These are phyloP conservation scores for Blastocystis hominis DNA, from an alignment of 352 stramenopile species.

Conservation along the genomic window DNA sequence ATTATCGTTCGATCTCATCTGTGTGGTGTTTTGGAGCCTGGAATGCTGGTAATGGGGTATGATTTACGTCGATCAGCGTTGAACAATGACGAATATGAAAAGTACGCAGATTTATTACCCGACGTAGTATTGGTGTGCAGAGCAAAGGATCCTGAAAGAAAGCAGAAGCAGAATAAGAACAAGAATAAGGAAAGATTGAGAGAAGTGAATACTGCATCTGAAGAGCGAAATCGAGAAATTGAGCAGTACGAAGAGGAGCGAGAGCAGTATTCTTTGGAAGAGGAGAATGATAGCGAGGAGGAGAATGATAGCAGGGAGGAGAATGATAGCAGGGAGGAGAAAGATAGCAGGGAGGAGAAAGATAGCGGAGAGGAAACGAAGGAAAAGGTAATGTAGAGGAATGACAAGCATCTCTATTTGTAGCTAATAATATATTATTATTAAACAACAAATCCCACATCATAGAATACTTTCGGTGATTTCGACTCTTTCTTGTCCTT, in stretches of 20 bases:
- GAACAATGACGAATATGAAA: neutral
- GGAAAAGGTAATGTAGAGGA: neutral
- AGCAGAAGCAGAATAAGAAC: no score
- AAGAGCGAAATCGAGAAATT: neutral
- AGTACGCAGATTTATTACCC: neutral
- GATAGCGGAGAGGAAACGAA: neutral
- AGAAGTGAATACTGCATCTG: neutral
- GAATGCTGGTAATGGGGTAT: neutral
- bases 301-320: no score
- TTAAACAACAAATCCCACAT: neutral
- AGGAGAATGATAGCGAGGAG: conserved; percentile 26
- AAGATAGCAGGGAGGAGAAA: neutral
- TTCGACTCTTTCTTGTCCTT: no score
- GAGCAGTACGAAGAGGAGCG: conserved; percentile 49
- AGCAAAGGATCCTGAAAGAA: neutral
- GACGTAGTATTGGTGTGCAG: conserved; percentile 42
- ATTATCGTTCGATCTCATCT: neutral
- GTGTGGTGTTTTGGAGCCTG: conserved; percentile 45
- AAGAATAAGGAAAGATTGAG: conserved; percentile 30
- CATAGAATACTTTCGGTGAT: no score
- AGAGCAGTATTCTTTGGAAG: conserved; percentile 8
- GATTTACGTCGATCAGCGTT: neutral
- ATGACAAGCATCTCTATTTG: neutral
- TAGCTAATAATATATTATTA: neutral
- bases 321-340: no score